Base-by-base conservation (phyloP, 257 asterid species). In the Gentiana macrophylla region DNA sequence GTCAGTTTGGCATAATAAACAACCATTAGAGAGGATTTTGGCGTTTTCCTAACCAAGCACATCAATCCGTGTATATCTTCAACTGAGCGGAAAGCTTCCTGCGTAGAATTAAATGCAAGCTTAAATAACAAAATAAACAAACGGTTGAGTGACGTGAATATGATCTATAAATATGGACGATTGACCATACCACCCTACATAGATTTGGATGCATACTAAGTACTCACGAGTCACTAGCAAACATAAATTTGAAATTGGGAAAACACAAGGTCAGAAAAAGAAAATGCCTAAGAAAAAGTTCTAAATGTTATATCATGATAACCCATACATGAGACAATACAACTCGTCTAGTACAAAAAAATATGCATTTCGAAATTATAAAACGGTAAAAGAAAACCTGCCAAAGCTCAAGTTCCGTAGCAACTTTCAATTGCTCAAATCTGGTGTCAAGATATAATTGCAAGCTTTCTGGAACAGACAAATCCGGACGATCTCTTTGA, bases 401-500 rank as follows among this genome's bases (percentile, higher is more conserved):
- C 77, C 74, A 71, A 43, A 75, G 74, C 37, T 60, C 69, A 49
- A 75, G 77, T 37, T 71, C 80, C 4, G 72, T 74, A 12, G 80
- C 77, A 64, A 64, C 53, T 62, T 75, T 75, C 46, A 71, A 68
- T 59, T 71, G 80, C 61, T 75, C 77, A 67, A 75, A 67, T 59
- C 77, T 71, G 11, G 77, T 75, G 55, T 75, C 80, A 32, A 75
- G 69, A 64, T 74, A 74, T 37, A 74, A 60, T 54, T 75, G 80
- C 50, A 64, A 60, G 62, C 70, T 71, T 62, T 75, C 80, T 49
- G 80, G 74, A 63, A 72, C 70, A 7, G 77, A 59, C 11, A 75
- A 67, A 53, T 75, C 80, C 10, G 77, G 80, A 34, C 77, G 69
- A 45, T 75, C 80, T 64, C 77, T 75, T 53, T 75, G 80, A 37